Percentiles rank a stretch among this genome's conserved stretches.
Conservation (phyloP, 2,329 filamentous ascomycete species). For the Penicillium corylophilum region DNA sequence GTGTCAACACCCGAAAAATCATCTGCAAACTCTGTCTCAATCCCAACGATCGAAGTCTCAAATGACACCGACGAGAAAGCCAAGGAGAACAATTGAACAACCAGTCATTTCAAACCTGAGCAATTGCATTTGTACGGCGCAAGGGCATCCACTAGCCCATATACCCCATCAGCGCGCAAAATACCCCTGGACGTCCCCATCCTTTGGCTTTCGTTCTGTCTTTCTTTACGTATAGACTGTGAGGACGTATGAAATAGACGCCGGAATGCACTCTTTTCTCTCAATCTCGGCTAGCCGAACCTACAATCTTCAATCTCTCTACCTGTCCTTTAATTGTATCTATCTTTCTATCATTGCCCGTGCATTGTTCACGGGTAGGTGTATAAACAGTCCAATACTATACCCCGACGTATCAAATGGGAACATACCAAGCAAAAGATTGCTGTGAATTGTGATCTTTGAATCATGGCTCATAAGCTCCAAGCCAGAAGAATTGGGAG, state of each 20-base stretch:
- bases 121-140: slow-evolving; percentile 4
- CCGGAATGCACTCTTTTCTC: not conserved
- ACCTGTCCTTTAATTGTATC: not conserved
- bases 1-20: not conserved
- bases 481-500: too few species aligned
- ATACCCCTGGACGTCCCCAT: slow-evolving; percentile 1
- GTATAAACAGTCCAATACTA: not conserved
- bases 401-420: too few species aligned
- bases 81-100: not conserved
- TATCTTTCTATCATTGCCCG: not conserved
- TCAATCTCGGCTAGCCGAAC: not conserved
- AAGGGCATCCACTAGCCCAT: not conserved
- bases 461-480: too few species aligned
- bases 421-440: too few species aligned
- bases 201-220: not conserved
- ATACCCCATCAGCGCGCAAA: slow-evolving; percentile 6
- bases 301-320: not conserved
- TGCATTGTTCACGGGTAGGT: not conserved
- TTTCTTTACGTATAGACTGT: not conserved
- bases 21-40: slow-evolving; percentile 6
- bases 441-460: too few species aligned
- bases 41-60: slow-evolving; percentile 25
- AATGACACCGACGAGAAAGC: slow-evolving; percentile 11
- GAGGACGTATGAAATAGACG: not conserved
- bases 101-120: not conserved